Conservation (phyloP, 176 grass and related monocot genomes). For the Musa troglodytarum region DNA sequence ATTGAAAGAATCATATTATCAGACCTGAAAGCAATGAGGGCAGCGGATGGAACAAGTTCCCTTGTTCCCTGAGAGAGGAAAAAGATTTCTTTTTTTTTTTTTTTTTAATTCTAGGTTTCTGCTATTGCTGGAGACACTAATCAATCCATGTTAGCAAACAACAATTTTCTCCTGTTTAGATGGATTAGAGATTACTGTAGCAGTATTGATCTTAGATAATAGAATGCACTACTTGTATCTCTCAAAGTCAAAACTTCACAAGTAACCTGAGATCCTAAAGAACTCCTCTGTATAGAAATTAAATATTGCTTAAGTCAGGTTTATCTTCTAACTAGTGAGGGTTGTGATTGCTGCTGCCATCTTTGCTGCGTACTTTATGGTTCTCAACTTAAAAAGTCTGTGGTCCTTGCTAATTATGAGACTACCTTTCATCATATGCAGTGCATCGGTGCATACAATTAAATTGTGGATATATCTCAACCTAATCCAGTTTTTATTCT, state of each 20-base stretch:
- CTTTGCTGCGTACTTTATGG: not conserved
- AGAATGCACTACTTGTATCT: too few relatives aligned
- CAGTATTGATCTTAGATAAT: too few relatives aligned
- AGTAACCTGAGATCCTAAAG: not conserved
- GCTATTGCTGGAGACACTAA: not conserved
- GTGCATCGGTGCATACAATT: too few relatives aligned
- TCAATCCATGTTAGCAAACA: too few relatives aligned
- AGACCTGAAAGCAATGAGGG: not conserved
- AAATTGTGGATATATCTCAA: too few relatives aligned
- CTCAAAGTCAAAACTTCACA: too few relatives aligned
- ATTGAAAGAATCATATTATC: not conserved
- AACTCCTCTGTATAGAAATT: not conserved
- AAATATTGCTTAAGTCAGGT: not conserved
- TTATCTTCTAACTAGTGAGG: not conserved
- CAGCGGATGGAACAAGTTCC: not conserved
- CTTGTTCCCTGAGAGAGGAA: not conserved
- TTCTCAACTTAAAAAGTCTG: not conserved
- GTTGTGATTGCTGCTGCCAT: not conserved
- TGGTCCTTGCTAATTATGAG: not conserved
- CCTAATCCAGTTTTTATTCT: too few relatives aligned
- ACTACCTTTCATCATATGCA: too few relatives aligned
- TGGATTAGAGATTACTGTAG: too few relatives aligned
- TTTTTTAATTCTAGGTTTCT: not conserved
- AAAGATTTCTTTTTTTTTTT: too few relatives aligned
- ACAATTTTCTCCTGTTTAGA: too few relatives aligned